Evolutionary conservation across 1,284 basidiomycete species (phyloP).

Genomic region (Macrocystidia cucumis): DNA sequence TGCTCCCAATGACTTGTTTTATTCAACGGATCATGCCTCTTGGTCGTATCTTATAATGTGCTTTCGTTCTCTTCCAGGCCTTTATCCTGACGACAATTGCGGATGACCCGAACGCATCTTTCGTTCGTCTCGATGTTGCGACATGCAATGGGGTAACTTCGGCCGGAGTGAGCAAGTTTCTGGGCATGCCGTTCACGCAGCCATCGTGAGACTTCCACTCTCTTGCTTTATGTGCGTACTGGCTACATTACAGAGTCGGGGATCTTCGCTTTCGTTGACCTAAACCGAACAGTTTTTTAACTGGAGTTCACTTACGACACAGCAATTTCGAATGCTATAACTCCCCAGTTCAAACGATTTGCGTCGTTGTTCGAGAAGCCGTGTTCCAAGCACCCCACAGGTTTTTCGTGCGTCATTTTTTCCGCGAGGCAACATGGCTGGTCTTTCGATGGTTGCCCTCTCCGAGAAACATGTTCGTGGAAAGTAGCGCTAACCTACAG

Average conservation of each 20-base stretch:
- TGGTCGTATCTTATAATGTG: too few species aligned
- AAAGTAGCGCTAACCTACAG: too few species aligned
- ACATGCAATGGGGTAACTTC: slow-evolving; percentile 27
- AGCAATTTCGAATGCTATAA: slow-evolving; percentile 31
- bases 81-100: too few species aligned
- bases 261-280: slow-evolving; percentile 43
- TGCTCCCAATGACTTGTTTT: too few species aligned
- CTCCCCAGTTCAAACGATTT: slow-evolving; percentile 45
- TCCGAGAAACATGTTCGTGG: too few species aligned
- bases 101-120: slow-evolving; percentile 19
- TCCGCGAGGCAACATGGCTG: slow-evolving; percentile 37
- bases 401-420: slow-evolving; percentile 36
- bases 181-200: slow-evolving; percentile 43
- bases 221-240: neutral
- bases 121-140: slow-evolving; percentile 30
- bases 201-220: neutral
- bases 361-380: slow-evolving; percentile 44
- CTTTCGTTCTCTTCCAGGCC: too few species aligned
- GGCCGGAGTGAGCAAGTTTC: slow-evolving; percentile 25
- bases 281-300: too few species aligned
- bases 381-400: slow-evolving; percentile 48
- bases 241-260: slow-evolving; percentile 24
- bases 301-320: slow-evolving; percentile 49
- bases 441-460: slow-evolving; percentile 29
- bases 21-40: too few species aligned